Conservation (phyloP, 2,329 filamentous ascomycete genomes). For the Ploettnerulaceae sp. region DNA sequence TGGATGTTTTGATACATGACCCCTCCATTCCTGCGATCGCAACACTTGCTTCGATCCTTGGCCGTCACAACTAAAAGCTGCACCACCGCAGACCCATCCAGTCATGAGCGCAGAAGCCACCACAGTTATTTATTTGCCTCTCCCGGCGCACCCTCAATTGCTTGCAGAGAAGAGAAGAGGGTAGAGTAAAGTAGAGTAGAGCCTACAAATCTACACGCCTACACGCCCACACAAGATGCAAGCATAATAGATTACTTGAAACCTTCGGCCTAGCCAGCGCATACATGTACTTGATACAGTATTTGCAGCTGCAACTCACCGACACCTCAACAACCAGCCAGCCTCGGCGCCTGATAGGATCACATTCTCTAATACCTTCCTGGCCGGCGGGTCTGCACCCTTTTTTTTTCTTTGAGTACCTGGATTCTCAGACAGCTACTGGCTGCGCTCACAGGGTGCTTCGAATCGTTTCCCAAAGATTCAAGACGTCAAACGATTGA, state of each 20-base stretch:
- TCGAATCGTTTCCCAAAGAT: conserved; percentile 11
- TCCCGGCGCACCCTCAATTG: conserved; percentile 22
- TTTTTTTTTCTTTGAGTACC: too few species aligned
- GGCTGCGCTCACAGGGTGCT: conserved; percentile 2
- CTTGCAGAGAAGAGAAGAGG: too few species aligned
- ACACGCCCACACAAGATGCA: conserved; percentile 11
- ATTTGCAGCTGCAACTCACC: conserved; percentile 16
- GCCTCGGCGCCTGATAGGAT: conserved; percentile 15
- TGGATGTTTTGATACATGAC: background rate
- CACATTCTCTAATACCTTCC: conserved; percentile 15
- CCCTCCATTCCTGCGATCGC: conserved; percentile 6
- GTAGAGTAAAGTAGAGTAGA: background rate
- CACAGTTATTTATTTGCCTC: conserved; percentile 22
- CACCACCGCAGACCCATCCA: conserved; percentile 28
- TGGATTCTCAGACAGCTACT: background rate
- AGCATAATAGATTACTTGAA: conserved; percentile 31
- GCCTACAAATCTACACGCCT: background rate
- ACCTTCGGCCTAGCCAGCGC: conserved; percentile 30
- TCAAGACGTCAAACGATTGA: conserved; percentile 23
- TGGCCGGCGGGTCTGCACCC: background rate
- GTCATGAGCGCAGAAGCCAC: conserved; percentile 17
- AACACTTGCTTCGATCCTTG: conserved; percentile 13
- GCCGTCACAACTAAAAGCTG: conserved; percentile 23
- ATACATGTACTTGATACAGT: conserved; percentile 22
- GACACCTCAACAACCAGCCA: conserved; percentile 9